phyloP scores from a whole-genome alignment of 2,329 filamentous ascomycete species.

The Fusarium mundagurra region DNA sequence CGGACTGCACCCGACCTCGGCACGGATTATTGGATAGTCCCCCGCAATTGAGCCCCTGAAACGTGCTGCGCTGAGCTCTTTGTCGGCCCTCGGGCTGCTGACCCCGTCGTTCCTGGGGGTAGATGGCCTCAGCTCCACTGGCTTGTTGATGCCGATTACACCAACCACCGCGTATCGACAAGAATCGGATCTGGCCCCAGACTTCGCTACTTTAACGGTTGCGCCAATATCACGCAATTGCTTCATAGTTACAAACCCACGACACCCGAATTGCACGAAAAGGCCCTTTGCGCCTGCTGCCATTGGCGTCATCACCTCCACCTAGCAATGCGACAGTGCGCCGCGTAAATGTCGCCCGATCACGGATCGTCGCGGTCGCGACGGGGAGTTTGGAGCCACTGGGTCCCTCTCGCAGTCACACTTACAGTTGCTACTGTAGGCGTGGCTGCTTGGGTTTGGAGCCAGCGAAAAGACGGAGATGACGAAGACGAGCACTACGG shows the following conservation, averaged over 20 bases:
- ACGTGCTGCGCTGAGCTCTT: constrained; percentile 19
- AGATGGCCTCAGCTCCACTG: constrained; percentile 44
- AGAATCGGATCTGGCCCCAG: constrained; percentile 38
- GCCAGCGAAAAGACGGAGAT: constrained; percentile 80
- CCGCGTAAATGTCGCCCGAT: constrained; percentile 69
- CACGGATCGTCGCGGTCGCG: constrained; percentile 66
- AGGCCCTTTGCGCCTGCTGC: constrained; percentile 34
- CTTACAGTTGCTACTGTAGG: constrained; percentile 88
- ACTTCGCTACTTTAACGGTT: constrained; percentile 22
- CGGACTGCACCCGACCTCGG: constrained; percentile 33
- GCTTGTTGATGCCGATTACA: constrained; percentile 42
- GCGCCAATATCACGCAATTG: constrained; percentile 17
- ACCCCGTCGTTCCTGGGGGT: constrained; percentile 43
- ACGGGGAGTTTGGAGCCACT: constrained; percentile 78
- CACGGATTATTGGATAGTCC: constrained; percentile 43
- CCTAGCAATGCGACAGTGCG: constrained; percentile 49
- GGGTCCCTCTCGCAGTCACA: constrained; percentile 88
- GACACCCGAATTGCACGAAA: constrained; percentile 6
- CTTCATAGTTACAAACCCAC: not conserved
- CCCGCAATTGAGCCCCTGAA: constrained; percentile 40
- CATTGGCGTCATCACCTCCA: constrained; percentile 33
- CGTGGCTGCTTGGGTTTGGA: constrained; percentile 92
- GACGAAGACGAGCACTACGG: constrained; percentile 67
- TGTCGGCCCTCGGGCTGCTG: constrained; percentile 41
- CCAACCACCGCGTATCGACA: constrained; percentile 44